phyloP scores from a whole-genome alignment of 768 basidiomycete species.

The Xerocomus brunneocitrinus region DNA sequence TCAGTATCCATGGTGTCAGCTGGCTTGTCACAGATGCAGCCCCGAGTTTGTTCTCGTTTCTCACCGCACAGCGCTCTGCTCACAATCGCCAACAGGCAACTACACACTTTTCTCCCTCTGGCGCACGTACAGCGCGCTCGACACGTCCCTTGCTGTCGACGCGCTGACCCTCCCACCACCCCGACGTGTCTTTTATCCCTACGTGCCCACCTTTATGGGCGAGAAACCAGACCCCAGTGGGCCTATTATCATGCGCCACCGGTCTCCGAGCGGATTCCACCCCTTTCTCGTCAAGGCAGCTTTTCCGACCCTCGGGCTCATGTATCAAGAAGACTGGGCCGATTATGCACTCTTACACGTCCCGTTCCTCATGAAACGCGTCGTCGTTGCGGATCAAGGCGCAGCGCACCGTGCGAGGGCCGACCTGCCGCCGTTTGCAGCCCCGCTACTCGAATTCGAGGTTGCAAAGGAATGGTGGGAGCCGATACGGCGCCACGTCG shows the following conservation, averaged over 20 bases:
- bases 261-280: slow-evolving; percentile 63
- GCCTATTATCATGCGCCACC: slow-evolving; percentile 33
- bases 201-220: slow-evolving; percentile 57
- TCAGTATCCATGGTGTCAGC: slow-evolving; percentile 62
- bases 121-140: slow-evolving; percentile 68
- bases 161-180: slow-evolving; percentile 57
- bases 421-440: slow-evolving; percentile 31
- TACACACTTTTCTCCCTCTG: slow-evolving; percentile 73
- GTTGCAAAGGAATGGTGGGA: slow-evolving; percentile 66
- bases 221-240: slow-evolving; percentile 27
- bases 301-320: slow-evolving; percentile 63
- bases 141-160: slow-evolving; percentile 42
- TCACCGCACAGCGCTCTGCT: not conserved
- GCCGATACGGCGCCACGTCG: slow-evolving; percentile 44
- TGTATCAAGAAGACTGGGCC: slow-evolving; percentile 72
- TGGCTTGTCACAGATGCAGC: slow-evolving; percentile 57
- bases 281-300: slow-evolving; percentile 66
- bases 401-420: slow-evolving; percentile 44
- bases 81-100: slow-evolving; percentile 39
- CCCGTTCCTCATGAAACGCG: slow-evolving; percentile 71
- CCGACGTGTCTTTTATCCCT: slow-evolving; percentile 70
- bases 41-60: slow-evolving; percentile 40
- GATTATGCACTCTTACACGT: slow-evolving; percentile 65
- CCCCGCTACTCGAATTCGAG: slow-evolving; percentile 39
- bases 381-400: slow-evolving; percentile 73